These are phyloP conservation scores for Fusarium coffeatum DNA, from an alignment of 2,329 filamentous ascomycete species.

Conservation along the genomic window DNA sequence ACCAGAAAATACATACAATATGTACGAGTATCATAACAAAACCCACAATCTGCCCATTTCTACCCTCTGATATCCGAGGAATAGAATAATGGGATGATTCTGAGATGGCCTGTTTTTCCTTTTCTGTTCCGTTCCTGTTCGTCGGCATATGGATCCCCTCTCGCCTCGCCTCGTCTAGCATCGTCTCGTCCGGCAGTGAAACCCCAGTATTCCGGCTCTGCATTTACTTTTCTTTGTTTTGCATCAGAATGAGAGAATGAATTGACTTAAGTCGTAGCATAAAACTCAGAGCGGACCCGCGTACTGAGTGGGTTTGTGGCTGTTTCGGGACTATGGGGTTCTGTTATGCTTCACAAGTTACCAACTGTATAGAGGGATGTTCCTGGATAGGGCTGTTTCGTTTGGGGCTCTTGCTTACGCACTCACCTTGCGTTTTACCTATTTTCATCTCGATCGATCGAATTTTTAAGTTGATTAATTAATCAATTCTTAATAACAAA, in stretches of 20 bases:
- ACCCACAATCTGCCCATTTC: constrained; percentile 11
- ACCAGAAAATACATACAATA: constrained; percentile 3
- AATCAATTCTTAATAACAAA: not conserved
- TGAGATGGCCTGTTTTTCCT: not conserved
- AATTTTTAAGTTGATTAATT: not conserved
- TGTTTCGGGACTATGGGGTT: constrained; percentile 38
- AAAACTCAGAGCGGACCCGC: not conserved
- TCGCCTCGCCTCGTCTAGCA: constrained; percentile 11
- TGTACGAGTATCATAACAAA: not conserved
- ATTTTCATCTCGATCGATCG: constrained; percentile 26
- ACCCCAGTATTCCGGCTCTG: constrained; percentile 26
- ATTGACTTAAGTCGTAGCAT: constrained; percentile 21
- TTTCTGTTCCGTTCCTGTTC: not conserved
- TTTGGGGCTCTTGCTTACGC: constrained; percentile 7
- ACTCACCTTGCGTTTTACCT: constrained; percentile 2
- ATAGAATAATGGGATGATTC: constrained; percentile 1
- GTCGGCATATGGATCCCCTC: not conserved
- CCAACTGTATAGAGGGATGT: not conserved
- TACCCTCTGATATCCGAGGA: constrained; percentile 28
- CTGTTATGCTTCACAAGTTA: constrained; percentile 23
- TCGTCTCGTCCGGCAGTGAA: constrained; percentile 38
- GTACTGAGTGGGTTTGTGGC: constrained; percentile 16
- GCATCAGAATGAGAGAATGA: constrained; percentile 15
- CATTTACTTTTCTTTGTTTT: constrained; percentile 10
- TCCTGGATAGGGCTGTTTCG: constrained; percentile 9